These are phyloP conservation scores for Starmerella riodocensis DNA, from an alignment of 805 yeast genomes.

Conservation along the genomic window DNA sequence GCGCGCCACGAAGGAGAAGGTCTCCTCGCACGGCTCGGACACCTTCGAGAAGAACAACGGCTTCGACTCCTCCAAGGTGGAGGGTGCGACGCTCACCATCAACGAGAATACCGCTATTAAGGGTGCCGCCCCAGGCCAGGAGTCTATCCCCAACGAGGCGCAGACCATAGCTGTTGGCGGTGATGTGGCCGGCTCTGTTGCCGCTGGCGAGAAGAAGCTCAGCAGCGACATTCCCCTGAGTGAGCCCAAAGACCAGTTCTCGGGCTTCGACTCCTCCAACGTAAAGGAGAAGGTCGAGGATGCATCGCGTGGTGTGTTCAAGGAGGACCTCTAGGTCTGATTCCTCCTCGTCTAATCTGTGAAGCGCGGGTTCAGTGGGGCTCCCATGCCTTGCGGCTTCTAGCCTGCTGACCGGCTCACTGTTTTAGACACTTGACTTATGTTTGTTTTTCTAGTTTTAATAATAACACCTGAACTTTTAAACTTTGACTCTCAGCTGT, in stretches of 20 bases:
- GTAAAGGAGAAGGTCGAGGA: conserved; percentile 15
- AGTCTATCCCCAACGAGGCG: conserved; percentile 3
- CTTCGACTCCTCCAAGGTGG: neutral
- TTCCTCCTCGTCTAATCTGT: no score
- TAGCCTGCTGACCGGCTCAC: neutral
- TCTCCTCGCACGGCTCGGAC: conserved; percentile 1
- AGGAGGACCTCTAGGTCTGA: conserved; percentile 18
- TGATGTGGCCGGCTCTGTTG: conserved; percentile 13
- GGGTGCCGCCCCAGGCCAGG: neutral
- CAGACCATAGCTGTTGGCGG: conserved; percentile 14
- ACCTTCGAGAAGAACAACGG: conserved; percentile 1
- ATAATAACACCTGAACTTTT: no score
- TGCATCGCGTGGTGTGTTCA: conserved; percentile 19
- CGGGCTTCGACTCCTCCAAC: conserved; percentile 23
- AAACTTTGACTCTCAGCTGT: no score
- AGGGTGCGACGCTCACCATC: neutral
- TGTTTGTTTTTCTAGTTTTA: conserved; percentile 1
- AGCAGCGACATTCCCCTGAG: conserved; percentile 12
- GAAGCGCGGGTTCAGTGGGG: no score
- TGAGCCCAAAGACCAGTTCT: conserved; percentile 15
- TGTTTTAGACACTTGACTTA: neutral
- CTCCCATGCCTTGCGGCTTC: neutral
- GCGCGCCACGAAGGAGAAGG: conserved; percentile 6
- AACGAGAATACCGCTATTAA: neutral
- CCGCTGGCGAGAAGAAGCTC: conserved; percentile 5